Conservation (phyloP, 1,284 basidiomycete genomes). For the Omphalotus olearius region DNA sequence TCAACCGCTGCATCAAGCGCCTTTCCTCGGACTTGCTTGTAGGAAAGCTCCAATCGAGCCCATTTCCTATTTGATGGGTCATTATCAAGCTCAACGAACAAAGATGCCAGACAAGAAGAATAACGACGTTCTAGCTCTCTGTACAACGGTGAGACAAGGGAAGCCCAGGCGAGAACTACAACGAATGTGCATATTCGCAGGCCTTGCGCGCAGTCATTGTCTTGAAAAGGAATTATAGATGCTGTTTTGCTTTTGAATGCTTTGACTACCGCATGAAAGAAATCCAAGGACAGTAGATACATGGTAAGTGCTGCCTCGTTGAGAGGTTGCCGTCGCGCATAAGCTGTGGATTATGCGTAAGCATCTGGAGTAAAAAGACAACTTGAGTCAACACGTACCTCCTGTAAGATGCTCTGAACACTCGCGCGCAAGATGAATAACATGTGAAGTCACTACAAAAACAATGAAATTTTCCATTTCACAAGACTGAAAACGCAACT, state of each 20-base stretch:
- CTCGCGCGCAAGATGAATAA: conserved; percentile 2
- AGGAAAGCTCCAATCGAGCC: background rate
- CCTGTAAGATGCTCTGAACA: conserved; percentile 5
- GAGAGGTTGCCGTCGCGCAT: conserved; percentile 4
- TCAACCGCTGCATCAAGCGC: conserved; percentile 1
- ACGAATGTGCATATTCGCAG: background rate
- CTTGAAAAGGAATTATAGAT: background rate
- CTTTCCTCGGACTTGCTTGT: background rate
- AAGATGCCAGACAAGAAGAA: too few relatives aligned
- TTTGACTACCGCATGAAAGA: background rate
- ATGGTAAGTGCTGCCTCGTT: conserved; percentile 4
- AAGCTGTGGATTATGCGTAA: background rate
- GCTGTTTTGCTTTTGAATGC: background rate
- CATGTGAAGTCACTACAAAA: conserved; percentile 1
- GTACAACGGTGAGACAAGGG: background rate
- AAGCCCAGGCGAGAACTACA: background rate
- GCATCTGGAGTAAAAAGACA: background rate
- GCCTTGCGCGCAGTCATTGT: background rate
- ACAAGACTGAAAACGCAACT: background rate
- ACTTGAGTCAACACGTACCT: background rate
- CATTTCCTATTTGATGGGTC: background rate
- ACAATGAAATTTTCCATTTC: background rate
- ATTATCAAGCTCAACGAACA: background rate
- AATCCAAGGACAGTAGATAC: conserved; percentile 1
- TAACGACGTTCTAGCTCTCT: background rate